Percentiles rank a stretch among this genome's conserved stretches.
Conservation (phyloP, 106 monocot species). For the Triglochin maritima region DNA sequence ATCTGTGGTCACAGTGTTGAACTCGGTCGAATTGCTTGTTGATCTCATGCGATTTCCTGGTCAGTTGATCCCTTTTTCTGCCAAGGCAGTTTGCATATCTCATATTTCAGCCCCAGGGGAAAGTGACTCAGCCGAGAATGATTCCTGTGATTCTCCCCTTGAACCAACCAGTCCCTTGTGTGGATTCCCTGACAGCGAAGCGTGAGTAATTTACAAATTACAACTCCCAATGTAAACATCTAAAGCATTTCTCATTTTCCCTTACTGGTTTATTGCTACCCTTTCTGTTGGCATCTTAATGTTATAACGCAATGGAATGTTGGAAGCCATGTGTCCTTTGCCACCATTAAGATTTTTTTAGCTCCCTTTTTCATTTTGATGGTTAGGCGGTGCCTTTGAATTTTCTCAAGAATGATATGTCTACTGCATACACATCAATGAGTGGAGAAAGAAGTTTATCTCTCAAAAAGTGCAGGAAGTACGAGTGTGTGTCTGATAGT, state of each 20-base stretch:
- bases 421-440: too few relatives aligned
- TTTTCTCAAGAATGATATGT: too few relatives aligned
- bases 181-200: constrained; percentile 43
- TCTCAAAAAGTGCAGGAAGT: too few relatives aligned
- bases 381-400: too few relatives aligned
- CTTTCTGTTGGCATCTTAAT: neutral
- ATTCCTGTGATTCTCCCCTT: constrained; percentile 99
- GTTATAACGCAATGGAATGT: too few relatives aligned
- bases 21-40: constrained; percentile 82
- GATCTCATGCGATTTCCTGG: constrained; percentile 99
- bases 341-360: too few relatives aligned
- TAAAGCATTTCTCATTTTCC: neutral
- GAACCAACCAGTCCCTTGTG: constrained; percentile 96
- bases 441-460: too few relatives aligned
- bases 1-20: constrained; percentile 72
- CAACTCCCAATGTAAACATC: neutral
- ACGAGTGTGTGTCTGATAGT: too few relatives aligned
- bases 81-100: constrained; percentile 76
- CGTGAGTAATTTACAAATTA: constrained; percentile 25
- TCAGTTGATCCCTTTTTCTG: constrained; percentile 84
- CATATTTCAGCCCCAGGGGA: constrained; percentile 86
- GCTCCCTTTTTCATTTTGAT: too few relatives aligned
- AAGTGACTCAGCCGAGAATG: constrained; percentile 96
- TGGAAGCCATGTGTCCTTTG: too few relatives aligned
- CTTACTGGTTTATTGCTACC: neutral